These are phyloP conservation scores for Sclerotinia trifoliorum DNA, from an alignment of 2,329 filamentous ascomycete species.

Conservation along the genomic window DNA sequence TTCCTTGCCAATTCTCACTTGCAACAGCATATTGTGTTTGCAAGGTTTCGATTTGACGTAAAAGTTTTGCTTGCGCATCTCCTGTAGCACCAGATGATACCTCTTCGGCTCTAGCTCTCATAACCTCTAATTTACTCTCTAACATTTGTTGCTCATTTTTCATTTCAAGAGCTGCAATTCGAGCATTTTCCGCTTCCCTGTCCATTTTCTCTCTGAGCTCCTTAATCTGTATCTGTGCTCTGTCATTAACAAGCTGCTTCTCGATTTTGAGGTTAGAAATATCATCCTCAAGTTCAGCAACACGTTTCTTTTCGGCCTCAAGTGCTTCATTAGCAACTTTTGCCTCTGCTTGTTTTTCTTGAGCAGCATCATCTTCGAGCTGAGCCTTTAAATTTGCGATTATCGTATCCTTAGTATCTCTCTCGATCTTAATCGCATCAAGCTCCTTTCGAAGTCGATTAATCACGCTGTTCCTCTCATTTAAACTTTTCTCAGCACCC, in stretches of 20 bases:
- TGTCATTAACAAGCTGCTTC: slow-evolving; percentile 71
- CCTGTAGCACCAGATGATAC: slow-evolving; percentile 78
- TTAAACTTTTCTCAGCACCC: slow-evolving; percentile 55
- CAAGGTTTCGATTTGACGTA: slow-evolving; percentile 91
- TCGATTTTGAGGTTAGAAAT: slow-evolving; percentile 71
- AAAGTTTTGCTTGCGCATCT: slow-evolving; percentile 82
- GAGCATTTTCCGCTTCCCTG: slow-evolving; percentile 67
- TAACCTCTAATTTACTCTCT: slow-evolving; percentile 85
- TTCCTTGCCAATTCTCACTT: slow-evolving; percentile 96
- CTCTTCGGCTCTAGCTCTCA: slow-evolving; percentile 84
- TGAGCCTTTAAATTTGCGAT: slow-evolving; percentile 70
- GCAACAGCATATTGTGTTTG: slow-evolving; percentile 94
- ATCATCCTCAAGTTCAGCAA: slow-evolving; percentile 56
- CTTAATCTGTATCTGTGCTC: slow-evolving; percentile 64
- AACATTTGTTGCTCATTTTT: slow-evolving; percentile 73
- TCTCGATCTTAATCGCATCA: slow-evolving; percentile 60
- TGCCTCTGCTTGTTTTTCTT: slow-evolving; percentile 64
- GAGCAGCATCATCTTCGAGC: slow-evolving; percentile 63
- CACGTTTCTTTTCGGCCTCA: slow-evolving; percentile 59
- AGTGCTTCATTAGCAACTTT: slow-evolving; percentile 67
- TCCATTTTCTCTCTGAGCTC: slow-evolving; percentile 73
- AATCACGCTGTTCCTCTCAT: slow-evolving; percentile 53
- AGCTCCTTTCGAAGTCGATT: slow-evolving; percentile 56
- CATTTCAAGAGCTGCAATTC: slow-evolving; percentile 70
- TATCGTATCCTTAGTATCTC: slow-evolving; percentile 60